phyloP scores from a whole-genome alignment of 2,329 filamentous ascomycete species.

The Sporothrix variecibatus region DNA sequence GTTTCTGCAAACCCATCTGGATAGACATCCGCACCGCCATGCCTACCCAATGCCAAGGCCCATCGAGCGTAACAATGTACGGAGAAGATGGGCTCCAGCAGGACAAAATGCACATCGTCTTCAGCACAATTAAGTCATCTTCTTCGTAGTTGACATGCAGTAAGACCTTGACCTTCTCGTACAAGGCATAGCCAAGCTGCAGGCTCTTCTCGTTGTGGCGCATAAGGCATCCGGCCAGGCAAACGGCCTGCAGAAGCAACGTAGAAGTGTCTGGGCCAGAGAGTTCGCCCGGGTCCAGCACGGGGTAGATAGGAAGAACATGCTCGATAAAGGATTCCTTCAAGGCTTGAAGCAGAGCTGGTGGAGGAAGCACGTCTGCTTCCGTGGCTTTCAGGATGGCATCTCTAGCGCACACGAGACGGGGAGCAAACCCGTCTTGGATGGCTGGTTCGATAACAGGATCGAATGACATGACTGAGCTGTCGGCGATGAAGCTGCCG shows the following conservation, averaged over 20 bases:
- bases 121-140: background rate
- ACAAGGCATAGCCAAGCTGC: background rate
- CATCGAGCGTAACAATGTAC: background rate
- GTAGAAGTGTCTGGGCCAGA: background rate
- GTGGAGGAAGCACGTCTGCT: background rate
- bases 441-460: background rate
- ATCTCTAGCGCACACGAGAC: background rate
- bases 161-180: constrained; percentile 1
- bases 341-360: background rate
- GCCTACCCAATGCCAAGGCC: background rate
- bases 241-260: background rate
- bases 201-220: background rate
- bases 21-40: background rate
- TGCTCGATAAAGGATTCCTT: background rate
- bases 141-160: background rate
- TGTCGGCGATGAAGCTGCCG: background rate
- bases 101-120: background rate
- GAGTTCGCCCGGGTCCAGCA: background rate
- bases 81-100: background rate
- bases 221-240: background rate
- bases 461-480: background rate
- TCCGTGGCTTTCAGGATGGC: background rate
- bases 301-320: background rate
- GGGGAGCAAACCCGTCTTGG: background rate
- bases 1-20: constrained; percentile 1